These are phyloP conservation scores for Plectosphaerella plurivora DNA, from an alignment of 2,329 filamentous ascomycete genomes.

Conservation along the genomic window DNA sequence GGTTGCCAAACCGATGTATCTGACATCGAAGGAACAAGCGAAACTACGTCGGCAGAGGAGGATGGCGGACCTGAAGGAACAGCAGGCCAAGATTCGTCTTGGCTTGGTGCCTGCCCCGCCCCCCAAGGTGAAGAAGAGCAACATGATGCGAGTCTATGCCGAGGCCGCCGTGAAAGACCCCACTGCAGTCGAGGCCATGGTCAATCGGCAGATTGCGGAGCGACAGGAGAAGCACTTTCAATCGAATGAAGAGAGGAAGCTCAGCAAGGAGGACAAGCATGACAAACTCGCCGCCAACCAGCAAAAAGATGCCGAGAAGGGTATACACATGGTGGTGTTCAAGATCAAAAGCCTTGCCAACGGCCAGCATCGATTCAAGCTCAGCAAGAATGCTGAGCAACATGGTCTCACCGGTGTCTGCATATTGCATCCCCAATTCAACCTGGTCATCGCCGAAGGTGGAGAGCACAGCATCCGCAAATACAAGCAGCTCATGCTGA, in stretches of 20 bases:
- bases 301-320: constrained; percentile 81
- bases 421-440: constrained; percentile 85
- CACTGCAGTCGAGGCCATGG: constrained; percentile 90
- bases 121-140: constrained; percentile 95
- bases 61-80: constrained; percentile 90
- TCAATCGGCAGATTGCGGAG: constrained; percentile 88
- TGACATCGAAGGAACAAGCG: constrained; percentile 86
- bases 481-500: constrained; percentile 90
- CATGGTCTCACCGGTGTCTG: constrained; percentile 83
- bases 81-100: constrained; percentile 91
- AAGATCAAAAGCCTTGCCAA: constrained; percentile 86
- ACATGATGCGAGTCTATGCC: constrained; percentile 82
- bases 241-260: constrained; percentile 77
- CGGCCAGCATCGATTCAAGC: constrained; percentile 89
- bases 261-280: constrained; percentile 81
- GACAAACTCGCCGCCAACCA: constrained; percentile 83
- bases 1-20: constrained; percentile 80
- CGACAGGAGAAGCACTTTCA: constrained; percentile 74
- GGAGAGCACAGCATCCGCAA: constrained; percentile 76
- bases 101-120: constrained; percentile 86
- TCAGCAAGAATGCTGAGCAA: constrained; percentile 89
- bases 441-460: constrained; percentile 86
- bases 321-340: constrained; percentile 83
- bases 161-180: constrained; percentile 79
- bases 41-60: constrained; percentile 86